These are phyloP conservation scores for Camellia lanceoleosa DNA, from an alignment of 148 eudicot species.

Conservation along the genomic window DNA sequence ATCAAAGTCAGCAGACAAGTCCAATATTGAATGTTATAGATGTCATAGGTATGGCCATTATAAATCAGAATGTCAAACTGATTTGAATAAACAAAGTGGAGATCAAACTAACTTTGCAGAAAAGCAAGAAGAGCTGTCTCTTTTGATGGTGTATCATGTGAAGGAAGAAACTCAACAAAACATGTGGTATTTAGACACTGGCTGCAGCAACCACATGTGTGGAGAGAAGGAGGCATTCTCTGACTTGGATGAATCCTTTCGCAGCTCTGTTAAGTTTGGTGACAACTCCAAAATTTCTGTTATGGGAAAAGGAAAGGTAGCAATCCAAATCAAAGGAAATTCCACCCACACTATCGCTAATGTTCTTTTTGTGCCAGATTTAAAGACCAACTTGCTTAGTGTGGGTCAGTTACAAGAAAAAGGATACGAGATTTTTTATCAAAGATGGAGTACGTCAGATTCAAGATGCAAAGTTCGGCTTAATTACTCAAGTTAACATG, in stretches of 20 bases:
- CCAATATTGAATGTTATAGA: no score
- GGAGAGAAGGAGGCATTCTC: not conserved
- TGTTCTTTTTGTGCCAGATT: constrained; percentile 12
- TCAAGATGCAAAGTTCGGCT: constrained; percentile 9
- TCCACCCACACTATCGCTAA: constrained; percentile 1
- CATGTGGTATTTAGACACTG: no score
- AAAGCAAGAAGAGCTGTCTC: no score
- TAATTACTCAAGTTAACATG: not conserved
- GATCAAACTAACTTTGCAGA: no score
- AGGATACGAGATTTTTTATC: constrained; percentile 9
- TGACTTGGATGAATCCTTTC: not conserved
- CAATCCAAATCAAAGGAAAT: not conserved
- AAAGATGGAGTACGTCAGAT: constrained; percentile 14
- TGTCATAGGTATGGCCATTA: no score
- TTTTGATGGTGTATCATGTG: no score
- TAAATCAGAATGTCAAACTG: no score
- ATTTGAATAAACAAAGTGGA: no score
- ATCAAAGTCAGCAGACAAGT: no score
- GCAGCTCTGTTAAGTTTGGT: not conserved
- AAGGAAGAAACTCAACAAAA: no score
- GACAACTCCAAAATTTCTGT: not conserved
- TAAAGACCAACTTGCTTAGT: constrained; percentile 13
- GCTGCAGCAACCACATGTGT: not conserved
- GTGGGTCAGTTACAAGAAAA: constrained; percentile 17
- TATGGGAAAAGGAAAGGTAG: not conserved